Conservation (phyloP, 805 yeast species). For the Phaffomyces opuntiae region DNA sequence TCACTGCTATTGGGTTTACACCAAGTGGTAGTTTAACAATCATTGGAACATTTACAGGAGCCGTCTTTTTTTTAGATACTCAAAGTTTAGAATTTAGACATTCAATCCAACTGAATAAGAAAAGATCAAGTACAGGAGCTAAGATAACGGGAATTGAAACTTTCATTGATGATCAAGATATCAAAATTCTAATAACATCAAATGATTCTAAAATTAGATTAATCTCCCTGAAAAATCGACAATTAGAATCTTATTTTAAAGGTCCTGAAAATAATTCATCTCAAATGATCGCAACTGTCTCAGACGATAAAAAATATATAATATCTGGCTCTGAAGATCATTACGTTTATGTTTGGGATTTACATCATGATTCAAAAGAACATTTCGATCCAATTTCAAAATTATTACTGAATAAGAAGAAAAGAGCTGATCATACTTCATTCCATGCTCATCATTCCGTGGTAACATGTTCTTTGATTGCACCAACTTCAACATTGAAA, state of each 20-base stretch:
- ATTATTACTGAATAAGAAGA: slow-evolving; percentile 24
- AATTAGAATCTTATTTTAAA: slow-evolving; percentile 58
- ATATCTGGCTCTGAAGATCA: slow-evolving; percentile 85
- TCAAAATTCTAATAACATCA: slow-evolving; percentile 55
- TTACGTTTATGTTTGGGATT: slow-evolving; percentile 77
- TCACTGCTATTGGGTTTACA: slow-evolving; percentile 70
- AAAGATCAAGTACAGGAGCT: slow-evolving; percentile 30
- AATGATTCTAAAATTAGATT: slow-evolving; percentile 77
- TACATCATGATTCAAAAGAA: slow-evolving; percentile 16
- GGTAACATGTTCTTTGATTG: slow-evolving; percentile 72
- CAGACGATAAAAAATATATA: slow-evolving; percentile 51
- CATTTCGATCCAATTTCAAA: slow-evolving; percentile 8
- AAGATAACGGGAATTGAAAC: slow-evolving; percentile 73
- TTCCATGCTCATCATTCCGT: slow-evolving; percentile 72
- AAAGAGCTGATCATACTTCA: slow-evolving; percentile 55
- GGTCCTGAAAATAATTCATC: slow-evolving; percentile 69
- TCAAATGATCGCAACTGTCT: slow-evolving; percentile 59
- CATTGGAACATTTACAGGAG: slow-evolving; percentile 79
- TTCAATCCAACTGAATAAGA: slow-evolving; percentile 41
- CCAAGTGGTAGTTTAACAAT: slow-evolving; percentile 54
- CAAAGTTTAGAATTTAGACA: slow-evolving; percentile 46
- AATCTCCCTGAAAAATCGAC: slow-evolving; percentile 45
- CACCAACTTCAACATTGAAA: slow-evolving; percentile 62
- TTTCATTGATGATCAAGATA: slow-evolving; percentile 30
- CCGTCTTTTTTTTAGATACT: slow-evolving; percentile 53